phyloP scores from a whole-genome alignment of 805 yeast genomes.

The Metschnikowia continentalis region DNA sequence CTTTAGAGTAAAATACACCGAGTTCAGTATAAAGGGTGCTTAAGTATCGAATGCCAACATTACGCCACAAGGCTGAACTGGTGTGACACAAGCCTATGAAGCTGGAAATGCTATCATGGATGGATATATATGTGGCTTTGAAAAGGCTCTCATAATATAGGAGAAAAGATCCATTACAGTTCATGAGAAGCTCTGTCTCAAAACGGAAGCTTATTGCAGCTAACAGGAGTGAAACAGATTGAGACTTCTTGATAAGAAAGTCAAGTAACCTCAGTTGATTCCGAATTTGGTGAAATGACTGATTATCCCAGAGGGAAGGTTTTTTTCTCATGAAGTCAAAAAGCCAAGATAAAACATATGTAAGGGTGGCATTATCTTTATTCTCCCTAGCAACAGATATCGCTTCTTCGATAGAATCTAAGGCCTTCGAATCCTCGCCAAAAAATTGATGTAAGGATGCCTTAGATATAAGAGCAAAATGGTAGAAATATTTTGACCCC shows the following conservation, averaged over 20 bases:
- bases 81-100: constrained; percentile 47
- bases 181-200: constrained; percentile 53
- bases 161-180: constrained; percentile 46
- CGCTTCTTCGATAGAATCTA: constrained; percentile 81
- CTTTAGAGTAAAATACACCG: constrained; percentile 38
- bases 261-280: constrained; percentile 64
- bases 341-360: constrained; percentile 70
- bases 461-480: constrained; percentile 67
- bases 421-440: constrained; percentile 62
- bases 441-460: constrained; percentile 71
- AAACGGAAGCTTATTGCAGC: constrained; percentile 63
- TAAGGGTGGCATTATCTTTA: constrained; percentile 67
- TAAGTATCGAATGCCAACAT: constrained; percentile 47
- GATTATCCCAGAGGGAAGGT: constrained; percentile 50
- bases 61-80: constrained; percentile 45
- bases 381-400: constrained; percentile 83
- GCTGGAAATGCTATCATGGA: constrained; percentile 42
- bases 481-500: constrained; percentile 61
- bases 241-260: constrained; percentile 54
- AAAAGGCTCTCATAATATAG: constrained; percentile 52
- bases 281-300: constrained; percentile 43
- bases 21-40: constrained; percentile 46
- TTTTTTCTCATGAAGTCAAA: constrained; percentile 63
- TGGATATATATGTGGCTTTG: constrained; percentile 52
- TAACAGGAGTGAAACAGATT: constrained; percentile 43